Evolutionary conservation across 2,329 filamentous ascomycete genomes (phyloP), one percentile per base, ranked within the genome.

Genomic region (Fusarium paranaense): DNA sequence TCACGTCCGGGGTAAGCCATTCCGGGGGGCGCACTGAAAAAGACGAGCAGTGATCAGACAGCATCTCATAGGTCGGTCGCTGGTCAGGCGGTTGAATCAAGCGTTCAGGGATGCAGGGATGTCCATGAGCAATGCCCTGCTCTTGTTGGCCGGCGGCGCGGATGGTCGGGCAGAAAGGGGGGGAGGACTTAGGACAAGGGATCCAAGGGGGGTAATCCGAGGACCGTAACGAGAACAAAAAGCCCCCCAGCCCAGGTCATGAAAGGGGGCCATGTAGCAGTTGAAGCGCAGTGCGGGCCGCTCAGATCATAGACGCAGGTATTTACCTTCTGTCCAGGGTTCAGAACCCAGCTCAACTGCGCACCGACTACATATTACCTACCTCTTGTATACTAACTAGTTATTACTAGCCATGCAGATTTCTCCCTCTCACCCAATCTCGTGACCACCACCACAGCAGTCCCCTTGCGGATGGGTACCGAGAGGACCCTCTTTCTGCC

Each of bases 11-110:
- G 75, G 75, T 78, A 77, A 72, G 66, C 73, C 62, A 76, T 64
- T 52, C 75, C 22, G 73, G 75, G 69, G 64, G 20, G 52, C 56
- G n/a, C 38, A 42, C n/a, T 13, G n/a, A 68, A 22, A 25, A 47
- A 16, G 42, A 47, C 8, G 2, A 45, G 27, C n/a, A 27, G 54
- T 35, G 54, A 37, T 57, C 54, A 35, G 63, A 45, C 16, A 38
- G 14, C 47, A 57, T 61, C 64, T 68, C 66, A 77, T 76, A 76
- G 75, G 66, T 61, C 66, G 50, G 64, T 61, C 50, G 67, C 42
- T 66, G 76, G 76, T 78, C 76, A 77, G 75, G 75, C 75, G 76
- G 76, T 75, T 77, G 76, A 73, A 78, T 74, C 74, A 72, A 77
- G 76, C 69, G 65, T 76, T 68, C 75, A 75, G 62, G 64, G 65